Evolutionary conservation across 148 eudicot genomes (phyloP), one percentile per base, ranked within the genome.

Genomic region (Silene uniflora): DNA sequence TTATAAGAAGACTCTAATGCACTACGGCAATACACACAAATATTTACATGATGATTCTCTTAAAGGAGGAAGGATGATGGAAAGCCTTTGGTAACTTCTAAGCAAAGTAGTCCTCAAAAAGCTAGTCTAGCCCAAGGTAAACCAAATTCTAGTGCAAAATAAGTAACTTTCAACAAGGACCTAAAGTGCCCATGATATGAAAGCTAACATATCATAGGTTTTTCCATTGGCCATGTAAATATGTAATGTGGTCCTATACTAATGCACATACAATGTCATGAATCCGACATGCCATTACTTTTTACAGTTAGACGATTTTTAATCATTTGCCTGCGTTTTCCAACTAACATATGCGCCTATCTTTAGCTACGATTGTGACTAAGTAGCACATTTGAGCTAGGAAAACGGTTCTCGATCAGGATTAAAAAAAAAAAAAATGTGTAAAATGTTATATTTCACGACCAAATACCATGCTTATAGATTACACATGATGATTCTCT

Each of bases 91-190:
- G 77, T 87, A 47, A 56, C 90, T 87, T 87, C 73, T 79, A 87
- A 84, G 89, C 81, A 75, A 89, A 81, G 87, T 69, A 68, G 47
- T 75, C 70, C 19, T 32, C 17, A 71, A 75, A 79, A 66, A 22
- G 61, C 52, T 29, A 46, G 46, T 27, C 19, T 44, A 19, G 19
- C 42, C 25, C 7, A 54, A 71, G 42, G 73, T 12, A 18, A 47
- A 12, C 71, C 71, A 69, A 32, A 35, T 1, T 42, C 4, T 9
- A 47, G 73, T 69, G 73, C 73, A 47, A 69, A 44, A 44, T 69
- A 69, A 25, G 35, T 32, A 32, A 32, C 35, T 60, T 69, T 73
- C n/a, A 32, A 42, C 22, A 73, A 69, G 62, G 47, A 74, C 10
- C 54, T 68, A 60, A 59, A 23, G 18, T 52, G 29, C 49, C 10